Evolutionary conservation across 2,329 filamentous ascomycete genomes (phyloP).

Genomic region (Dactylellina sp.): DNA sequence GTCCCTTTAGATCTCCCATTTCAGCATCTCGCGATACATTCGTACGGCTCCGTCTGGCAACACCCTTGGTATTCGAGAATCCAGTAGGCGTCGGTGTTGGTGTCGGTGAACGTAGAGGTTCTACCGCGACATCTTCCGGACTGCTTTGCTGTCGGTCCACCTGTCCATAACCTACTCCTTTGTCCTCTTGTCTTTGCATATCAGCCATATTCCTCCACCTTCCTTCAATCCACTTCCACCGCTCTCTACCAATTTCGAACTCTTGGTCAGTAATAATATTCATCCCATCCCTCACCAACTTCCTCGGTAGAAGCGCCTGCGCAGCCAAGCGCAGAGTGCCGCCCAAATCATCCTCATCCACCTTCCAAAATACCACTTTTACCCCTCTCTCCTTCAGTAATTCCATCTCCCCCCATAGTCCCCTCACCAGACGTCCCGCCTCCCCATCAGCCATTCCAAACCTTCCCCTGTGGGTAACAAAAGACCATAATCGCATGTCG

Average conservation of each 20-base stretch:
- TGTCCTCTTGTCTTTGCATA: neutral
- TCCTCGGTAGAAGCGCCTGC: neutral
- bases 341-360: slow-evolving; percentile 7
- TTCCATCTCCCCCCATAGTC: slow-evolving; percentile 11
- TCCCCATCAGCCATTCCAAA: slow-evolving; percentile 2
- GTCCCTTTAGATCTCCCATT: too few relatives aligned
- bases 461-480: slow-evolving; percentile 1
- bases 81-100: too few relatives aligned
- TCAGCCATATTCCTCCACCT: slow-evolving; percentile 10
- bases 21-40: too few relatives aligned
- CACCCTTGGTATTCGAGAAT: too few relatives aligned
- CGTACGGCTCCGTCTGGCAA: too few relatives aligned
- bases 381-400: slow-evolving; percentile 7
- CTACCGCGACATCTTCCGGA: too few relatives aligned
- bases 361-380: slow-evolving; percentile 13
- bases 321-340: neutral
- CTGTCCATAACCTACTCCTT: too few relatives aligned
- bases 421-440: neutral
- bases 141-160: too few relatives aligned
- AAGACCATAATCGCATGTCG: slow-evolving; percentile 1
- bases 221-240: slow-evolving; percentile 6
- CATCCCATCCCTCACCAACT: neutral
- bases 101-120: too few relatives aligned
- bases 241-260: neutral
- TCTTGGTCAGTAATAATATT: neutral